Conservation (phyloP, 1,139 yeast genomes). For the Hanseniaspora sp. region DNA sequence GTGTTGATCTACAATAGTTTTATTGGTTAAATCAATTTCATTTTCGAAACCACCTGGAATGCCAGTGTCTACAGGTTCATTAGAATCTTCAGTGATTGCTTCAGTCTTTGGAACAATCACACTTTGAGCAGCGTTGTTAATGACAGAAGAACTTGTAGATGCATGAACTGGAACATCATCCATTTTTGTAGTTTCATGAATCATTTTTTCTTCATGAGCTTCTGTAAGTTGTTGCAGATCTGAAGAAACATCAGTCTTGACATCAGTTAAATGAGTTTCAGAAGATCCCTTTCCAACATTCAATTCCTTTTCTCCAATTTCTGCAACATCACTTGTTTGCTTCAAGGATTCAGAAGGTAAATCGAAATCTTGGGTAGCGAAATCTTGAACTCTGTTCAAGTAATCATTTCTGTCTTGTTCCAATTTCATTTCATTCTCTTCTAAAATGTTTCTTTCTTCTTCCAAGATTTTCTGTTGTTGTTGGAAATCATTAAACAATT, state of each 20-base stretch:
- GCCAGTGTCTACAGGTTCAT: slow-evolving; percentile 20
- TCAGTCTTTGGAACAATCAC: background rate
- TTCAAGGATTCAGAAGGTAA: slow-evolving; percentile 19
- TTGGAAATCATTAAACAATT: slow-evolving; percentile 29
- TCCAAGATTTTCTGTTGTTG: slow-evolving; percentile 30
- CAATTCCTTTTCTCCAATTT: slow-evolving; percentile 21
- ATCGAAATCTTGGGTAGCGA: slow-evolving; percentile 18
- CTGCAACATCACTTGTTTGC: too few relatives aligned
- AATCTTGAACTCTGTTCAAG: slow-evolving; percentile 32
- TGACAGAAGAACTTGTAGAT: slow-evolving; percentile 80
- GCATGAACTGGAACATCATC: slow-evolving; percentile 44
- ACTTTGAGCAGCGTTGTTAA: slow-evolving; percentile 81
- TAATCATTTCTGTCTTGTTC: slow-evolving; percentile 20
- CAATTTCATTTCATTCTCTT: slow-evolving; percentile 30
- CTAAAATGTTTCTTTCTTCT: slow-evolving; percentile 31
- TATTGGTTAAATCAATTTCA: slow-evolving; percentile 20
- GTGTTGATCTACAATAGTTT: slow-evolving; percentile 21
- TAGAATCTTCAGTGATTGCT: slow-evolving; percentile 18
- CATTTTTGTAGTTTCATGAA: slow-evolving; percentile 36
- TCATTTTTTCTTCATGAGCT: slow-evolving; percentile 29
- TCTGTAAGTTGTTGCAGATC: slow-evolving; percentile 19
- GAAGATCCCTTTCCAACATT: slow-evolving; percentile 28
- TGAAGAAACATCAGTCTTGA: slow-evolving; percentile 22
- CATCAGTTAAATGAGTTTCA: slow-evolving; percentile 27
- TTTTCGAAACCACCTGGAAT: slow-evolving; percentile 13